Conservation (phyloP, 805 yeast species). For the Yarrowia bubula region DNA sequence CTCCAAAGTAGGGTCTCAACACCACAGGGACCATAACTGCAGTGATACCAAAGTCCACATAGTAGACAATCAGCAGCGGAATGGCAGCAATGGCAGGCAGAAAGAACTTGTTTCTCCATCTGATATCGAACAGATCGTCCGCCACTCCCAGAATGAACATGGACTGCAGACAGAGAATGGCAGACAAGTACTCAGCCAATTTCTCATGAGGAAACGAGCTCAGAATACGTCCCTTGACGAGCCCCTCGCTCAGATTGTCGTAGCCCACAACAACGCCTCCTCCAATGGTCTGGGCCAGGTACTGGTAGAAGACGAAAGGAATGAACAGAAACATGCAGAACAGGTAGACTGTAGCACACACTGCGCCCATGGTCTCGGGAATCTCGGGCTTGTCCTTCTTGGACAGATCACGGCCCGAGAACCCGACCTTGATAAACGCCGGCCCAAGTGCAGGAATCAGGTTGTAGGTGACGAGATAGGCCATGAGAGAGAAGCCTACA, state of each 20-base stretch:
- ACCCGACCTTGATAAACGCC: constrained; percentile 70
- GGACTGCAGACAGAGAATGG: constrained; percentile 76
- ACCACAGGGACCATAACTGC: constrained; percentile 78
- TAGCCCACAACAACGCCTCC: constrained; percentile 44
- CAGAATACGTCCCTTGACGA: constrained; percentile 27
- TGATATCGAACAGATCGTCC: constrained; percentile 91
- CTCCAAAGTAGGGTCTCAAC: constrained; percentile 40
- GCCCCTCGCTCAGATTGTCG: constrained; percentile 45
- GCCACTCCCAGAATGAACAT: constrained; percentile 84
- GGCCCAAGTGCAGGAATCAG: constrained; percentile 69
- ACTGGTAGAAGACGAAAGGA: constrained; percentile 82
- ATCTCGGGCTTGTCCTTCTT: constrained; percentile 70
- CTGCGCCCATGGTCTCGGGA: constrained; percentile 93
- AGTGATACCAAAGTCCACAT: constrained; percentile 91
- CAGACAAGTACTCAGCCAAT: constrained; percentile 81
- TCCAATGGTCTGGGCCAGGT: constrained; percentile 61
- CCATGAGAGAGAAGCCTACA: constrained; percentile 64
- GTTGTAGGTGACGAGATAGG: constrained; percentile 56
- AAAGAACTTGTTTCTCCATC: constrained; percentile 97
- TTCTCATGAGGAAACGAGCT: constrained; percentile 69
- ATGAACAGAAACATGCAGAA: constrained; percentile 79
- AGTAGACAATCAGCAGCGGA: constrained; percentile 86
- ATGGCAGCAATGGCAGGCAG: constrained; percentile 92
- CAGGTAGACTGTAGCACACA: constrained; percentile 76
- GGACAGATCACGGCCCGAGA: constrained; percentile 81